A percentile compares a stretch with the other conserved stretches of the same genome.
Evolutionary conservation across 1,139 yeast genomes (phyloP).

Genomic region (Yamadazyma dushanensis): DNA sequence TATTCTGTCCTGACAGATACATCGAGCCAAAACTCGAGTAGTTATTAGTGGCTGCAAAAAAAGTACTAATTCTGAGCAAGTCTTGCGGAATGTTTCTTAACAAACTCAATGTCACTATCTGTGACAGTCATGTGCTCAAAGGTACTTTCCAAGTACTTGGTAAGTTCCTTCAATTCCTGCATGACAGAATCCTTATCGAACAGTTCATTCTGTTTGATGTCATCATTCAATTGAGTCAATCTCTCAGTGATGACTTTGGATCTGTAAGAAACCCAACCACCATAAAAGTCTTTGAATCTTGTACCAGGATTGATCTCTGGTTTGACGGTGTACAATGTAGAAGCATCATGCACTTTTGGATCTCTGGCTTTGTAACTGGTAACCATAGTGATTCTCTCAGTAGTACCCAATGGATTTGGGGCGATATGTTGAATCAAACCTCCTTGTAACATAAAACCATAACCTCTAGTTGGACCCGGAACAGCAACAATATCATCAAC

Average conservation of each 20-base stretch:
- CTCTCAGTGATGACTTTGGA: conserved; percentile 36
- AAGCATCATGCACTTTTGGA: conserved; percentile 25
- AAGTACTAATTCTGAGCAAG: too few relatives aligned
- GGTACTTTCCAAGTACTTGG: background rate
- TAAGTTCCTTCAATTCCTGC: background rate
- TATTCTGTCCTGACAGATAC: too few relatives aligned
- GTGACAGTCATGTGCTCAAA: background rate
- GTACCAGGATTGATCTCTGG: conserved; percentile 41
- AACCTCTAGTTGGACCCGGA: conserved; percentile 54
- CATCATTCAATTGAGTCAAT: conserved; percentile 19
- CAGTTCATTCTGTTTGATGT: background rate
- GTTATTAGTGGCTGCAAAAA: too few relatives aligned
- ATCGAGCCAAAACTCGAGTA: too few relatives aligned
- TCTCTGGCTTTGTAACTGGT: conserved; percentile 38
- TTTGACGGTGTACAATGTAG: conserved; percentile 36
- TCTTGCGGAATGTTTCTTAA: too few relatives aligned
- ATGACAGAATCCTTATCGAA: background rate
- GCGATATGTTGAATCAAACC: conserved; percentile 55
- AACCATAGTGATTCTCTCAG: conserved; percentile 57
- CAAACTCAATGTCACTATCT: background rate
- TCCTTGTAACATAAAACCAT: conserved; percentile 58
- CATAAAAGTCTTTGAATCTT: conserved; percentile 33
- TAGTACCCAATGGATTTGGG: conserved; percentile 50
- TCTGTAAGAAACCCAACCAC: conserved; percentile 43
- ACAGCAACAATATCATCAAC: conserved; percentile 40